Evolutionary conservation across 176 grass and related monocot species (phyloP).

Genomic region (Neostapfia colusana): DNA sequence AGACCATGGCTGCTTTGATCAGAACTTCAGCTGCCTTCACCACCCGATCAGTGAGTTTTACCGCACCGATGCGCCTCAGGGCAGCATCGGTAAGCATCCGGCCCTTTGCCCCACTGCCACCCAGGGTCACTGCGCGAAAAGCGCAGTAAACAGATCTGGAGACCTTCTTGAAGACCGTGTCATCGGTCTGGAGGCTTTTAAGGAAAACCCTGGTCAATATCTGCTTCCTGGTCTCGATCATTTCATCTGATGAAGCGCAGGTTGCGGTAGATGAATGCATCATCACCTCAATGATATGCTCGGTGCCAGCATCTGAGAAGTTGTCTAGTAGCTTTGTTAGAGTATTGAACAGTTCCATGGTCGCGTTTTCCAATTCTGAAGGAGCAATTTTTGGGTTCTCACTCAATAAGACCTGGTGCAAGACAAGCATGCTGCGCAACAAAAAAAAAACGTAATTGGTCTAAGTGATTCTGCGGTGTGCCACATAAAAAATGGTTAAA

Average conservation of each 20-base stretch:
- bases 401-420: constrained; percentile 64
- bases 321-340: constrained; percentile 57
- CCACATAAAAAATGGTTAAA: neutral
- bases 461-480: neutral
- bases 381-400: constrained; percentile 44
- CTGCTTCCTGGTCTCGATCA: constrained; percentile 51
- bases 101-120: constrained; percentile 56
- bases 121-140: constrained; percentile 54
- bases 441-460: neutral
- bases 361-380: constrained; percentile 46
- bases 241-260: constrained; percentile 32
- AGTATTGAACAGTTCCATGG: constrained; percentile 40
- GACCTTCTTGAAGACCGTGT: constrained; percentile 66
- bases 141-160: constrained; percentile 68
- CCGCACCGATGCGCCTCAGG: constrained; percentile 55
- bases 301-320: constrained; percentile 53
- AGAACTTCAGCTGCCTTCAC: constrained; percentile 49
- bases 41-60: constrained; percentile 47
- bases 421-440: constrained; percentile 69
- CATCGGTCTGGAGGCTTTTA: constrained; percentile 75
- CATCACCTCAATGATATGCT: constrained; percentile 67
- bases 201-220: constrained; percentile 71
- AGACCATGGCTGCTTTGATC: constrained; percentile 46
- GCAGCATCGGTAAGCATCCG: constrained; percentile 54
- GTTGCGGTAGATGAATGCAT: constrained; percentile 33